Conservation (phyloP, 2,329 filamentous ascomycete species). For the Exophiala spinifera region DNA sequence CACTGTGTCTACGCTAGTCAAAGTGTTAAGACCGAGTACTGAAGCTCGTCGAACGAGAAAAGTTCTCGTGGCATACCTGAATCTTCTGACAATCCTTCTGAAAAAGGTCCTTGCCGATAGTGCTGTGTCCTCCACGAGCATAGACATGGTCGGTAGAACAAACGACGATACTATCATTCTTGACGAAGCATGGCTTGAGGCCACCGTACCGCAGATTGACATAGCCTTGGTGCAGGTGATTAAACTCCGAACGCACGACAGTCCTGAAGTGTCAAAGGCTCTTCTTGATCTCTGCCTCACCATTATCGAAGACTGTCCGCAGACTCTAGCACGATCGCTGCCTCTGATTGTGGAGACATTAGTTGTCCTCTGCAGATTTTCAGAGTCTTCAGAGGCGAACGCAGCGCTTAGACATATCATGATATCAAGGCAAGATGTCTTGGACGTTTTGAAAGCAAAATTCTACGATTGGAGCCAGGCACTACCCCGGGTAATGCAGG, state of each 20-base stretch:
- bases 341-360: slow-evolving; percentile 76
- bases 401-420: slow-evolving; percentile 58
- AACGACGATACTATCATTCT: slow-evolving; percentile 37
- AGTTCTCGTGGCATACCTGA: slow-evolving; percentile 62
- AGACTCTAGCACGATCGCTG: slow-evolving; percentile 66
- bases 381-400: slow-evolving; percentile 42
- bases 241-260: slow-evolving; percentile 69
- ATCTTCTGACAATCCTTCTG: slow-evolving; percentile 53
- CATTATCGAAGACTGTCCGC: slow-evolving; percentile 74
- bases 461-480: slow-evolving; percentile 79
- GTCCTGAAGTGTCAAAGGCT: slow-evolving; percentile 64
- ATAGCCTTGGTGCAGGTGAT: slow-evolving; percentile 75
- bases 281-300: slow-evolving; percentile 69
- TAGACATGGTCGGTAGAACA: background rate
- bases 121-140: slow-evolving; percentile 28
- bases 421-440: slow-evolving; percentile 59
- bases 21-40: slow-evolving; percentile 67
- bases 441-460: slow-evolving; percentile 64
- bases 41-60: slow-evolving; percentile 58
- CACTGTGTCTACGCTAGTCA: slow-evolving; percentile 76
- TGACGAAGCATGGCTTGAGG: slow-evolving; percentile 68
- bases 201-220: slow-evolving; percentile 77
- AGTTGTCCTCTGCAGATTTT: slow-evolving; percentile 61
- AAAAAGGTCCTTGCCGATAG: slow-evolving; percentile 47
- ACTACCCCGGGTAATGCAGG: slow-evolving; percentile 78